These are phyloP conservation scores for Raddia distichophylla DNA, from an alignment of 176 grass and related monocot genomes.

Conservation along the genomic window DNA sequence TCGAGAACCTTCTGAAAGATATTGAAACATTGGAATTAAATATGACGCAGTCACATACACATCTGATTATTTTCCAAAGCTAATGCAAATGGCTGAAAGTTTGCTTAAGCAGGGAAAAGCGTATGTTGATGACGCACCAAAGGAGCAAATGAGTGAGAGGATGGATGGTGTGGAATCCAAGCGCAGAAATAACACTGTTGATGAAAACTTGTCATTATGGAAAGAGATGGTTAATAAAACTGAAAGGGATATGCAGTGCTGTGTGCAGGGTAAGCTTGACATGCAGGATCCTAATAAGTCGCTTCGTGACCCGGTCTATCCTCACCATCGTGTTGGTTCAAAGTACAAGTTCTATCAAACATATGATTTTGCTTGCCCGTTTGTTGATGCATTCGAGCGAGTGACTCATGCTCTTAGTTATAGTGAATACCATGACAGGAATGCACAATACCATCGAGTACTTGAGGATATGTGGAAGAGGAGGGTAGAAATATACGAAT, in stretches of 20 bases:
- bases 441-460: conserved; percentile 79
- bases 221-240: conserved; percentile 77
- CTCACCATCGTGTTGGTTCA: conserved; percentile 78
- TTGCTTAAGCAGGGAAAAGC: conserved; percentile 76
- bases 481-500: conserved; percentile 82
- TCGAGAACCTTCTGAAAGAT: conserved; percentile 84
- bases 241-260: conserved; percentile 70
- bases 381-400: conserved; percentile 73
- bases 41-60: conserved; percentile 84
- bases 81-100: conserved; percentile 80
- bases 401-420: conserved; percentile 78
- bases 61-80: conserved; percentile 78
- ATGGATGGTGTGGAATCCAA: conserved; percentile 86
- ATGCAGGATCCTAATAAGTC: too few species aligned
- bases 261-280: conserved; percentile 76
- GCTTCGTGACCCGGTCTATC: too few species aligned
- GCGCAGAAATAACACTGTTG: conserved; percentile 65
- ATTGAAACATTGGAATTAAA: conserved; percentile 79
- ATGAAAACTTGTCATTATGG: conserved; percentile 72
- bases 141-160: conserved; percentile 90
- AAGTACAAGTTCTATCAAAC: too few species aligned
- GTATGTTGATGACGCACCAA: conserved; percentile 84
- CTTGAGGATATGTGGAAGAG: conserved; percentile 70
- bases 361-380: conserved; percentile 85
- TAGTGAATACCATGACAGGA: conserved; percentile 91